Base-by-base conservation (phyloP, 768 basidiomycete genomes). In the Suillus hirtellus region DNA sequence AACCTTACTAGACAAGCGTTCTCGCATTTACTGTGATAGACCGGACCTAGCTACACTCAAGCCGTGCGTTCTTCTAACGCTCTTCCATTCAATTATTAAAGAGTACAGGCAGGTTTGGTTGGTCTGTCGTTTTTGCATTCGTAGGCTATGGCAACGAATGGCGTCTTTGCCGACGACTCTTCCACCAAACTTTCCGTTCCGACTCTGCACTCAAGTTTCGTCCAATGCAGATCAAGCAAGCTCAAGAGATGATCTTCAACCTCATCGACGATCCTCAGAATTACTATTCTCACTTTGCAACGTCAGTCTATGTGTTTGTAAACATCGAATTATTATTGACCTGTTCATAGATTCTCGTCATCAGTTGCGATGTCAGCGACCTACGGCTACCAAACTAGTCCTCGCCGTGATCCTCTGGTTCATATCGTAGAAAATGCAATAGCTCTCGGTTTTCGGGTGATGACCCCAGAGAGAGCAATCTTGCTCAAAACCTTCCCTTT, bases 181-280 rank as follows among this genome's bases (percentile, higher is more conserved):
- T 79, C 60, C 75, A 77, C 65, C 76, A 79, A 52, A 75, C 74
- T 60, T 78, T 80, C 63, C 74, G 77, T 55, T 65, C 74, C 24
- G 73, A 73, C 12, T 65, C 76, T 50, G 60, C 68, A 19, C 11
- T 43, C 4, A 62, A 63, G 2, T 76, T 72, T 52, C 67, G 71
- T 44, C 69, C 71, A 14, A 60, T 70, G 19, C 70, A 76, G 53
- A 64, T 68, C 15, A 65, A 67, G 53, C 68, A 69, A 42, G 67
- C 72, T 2, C 21, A 65, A 53, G 69, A 65, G 31, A 53, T 77
- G n/a, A 65, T 77, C 34, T 64, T 71, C 27, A 66, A 68, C 27
- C 64, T 78, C 37, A 56, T 68, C 12, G 64, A 68, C 24, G 69
- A 68, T 31, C 75, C 79, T 14, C 70, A 72, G 19, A 52, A 70